These are phyloP conservation scores for Amphichorda felina DNA, from an alignment of 2,329 filamentous ascomycete species.

Conservation along the genomic window DNA sequence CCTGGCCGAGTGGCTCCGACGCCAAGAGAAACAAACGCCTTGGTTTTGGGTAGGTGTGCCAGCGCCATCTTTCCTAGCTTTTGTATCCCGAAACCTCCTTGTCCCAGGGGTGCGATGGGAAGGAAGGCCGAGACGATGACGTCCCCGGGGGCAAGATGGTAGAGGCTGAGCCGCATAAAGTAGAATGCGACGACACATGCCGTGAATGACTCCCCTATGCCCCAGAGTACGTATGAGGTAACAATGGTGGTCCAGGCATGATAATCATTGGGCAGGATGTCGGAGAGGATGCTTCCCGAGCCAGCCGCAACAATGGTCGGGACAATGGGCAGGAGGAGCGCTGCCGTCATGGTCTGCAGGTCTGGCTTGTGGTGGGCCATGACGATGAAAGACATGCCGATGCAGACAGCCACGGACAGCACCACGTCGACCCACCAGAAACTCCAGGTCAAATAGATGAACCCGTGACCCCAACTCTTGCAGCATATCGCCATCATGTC, in stretches of 20 bases:
- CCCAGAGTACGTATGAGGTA: conserved; percentile 58
- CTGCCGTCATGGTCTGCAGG: conserved; percentile 49
- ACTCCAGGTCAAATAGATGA: conserved; percentile 41
- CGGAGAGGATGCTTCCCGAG: conserved; percentile 51
- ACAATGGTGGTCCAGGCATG: conserved; percentile 51
- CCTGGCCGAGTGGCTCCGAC: conserved; percentile 18
- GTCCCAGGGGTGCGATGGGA: conserved; percentile 54
- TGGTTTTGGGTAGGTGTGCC: conserved; percentile 22
- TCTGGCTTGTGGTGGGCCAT: conserved; percentile 31
- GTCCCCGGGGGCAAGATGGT: conserved; percentile 54
- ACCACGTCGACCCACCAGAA: conserved; percentile 47
- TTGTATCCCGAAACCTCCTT: conserved; percentile 49
- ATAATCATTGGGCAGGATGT: conserved; percentile 39
- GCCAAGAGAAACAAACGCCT: conserved; percentile 28
- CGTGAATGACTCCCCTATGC: conserved; percentile 43
- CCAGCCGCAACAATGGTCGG: conserved; percentile 54
- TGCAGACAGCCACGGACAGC: conserved; percentile 38
- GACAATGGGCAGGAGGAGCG: conserved; percentile 54
- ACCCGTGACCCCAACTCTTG: conserved; percentile 45
- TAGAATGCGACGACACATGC: conserved; percentile 55
- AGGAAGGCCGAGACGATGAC: conserved; percentile 58
- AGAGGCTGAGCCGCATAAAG: conserved; percentile 54
- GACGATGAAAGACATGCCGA: conserved; percentile 45
- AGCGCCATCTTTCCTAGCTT: conserved; percentile 37
- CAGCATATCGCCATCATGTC: conserved; percentile 52